Evolutionary conservation across 108 stramenopile genomes (phyloP).

Genomic region (Skeletonema marinoi): DNA sequence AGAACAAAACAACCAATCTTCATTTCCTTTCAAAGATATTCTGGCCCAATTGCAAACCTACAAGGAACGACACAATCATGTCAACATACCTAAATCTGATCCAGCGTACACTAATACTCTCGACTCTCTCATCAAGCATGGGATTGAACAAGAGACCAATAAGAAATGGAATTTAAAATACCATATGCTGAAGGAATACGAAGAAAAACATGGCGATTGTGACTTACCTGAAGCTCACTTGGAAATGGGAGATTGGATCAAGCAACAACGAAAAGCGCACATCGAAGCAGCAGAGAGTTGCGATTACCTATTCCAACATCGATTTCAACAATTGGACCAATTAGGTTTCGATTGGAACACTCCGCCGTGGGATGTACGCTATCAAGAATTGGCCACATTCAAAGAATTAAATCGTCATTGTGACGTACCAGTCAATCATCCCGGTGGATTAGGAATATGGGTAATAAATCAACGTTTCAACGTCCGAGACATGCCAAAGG

Average conservation of each 20-base stretch:
- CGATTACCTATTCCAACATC: constrained; percentile 4
- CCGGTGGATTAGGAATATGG: constrained; percentile 43
- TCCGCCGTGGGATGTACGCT: constrained; percentile 41
- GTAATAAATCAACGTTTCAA: constrained; percentile 48
- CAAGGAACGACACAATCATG: constrained; percentile 9
- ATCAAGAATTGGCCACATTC: constrained; percentile 32
- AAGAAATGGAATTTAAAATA: constrained; percentile 17
- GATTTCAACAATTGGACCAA: constrained; percentile 31
- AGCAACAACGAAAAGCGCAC: constrained; percentile 21
- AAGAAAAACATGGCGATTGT: constrained; percentile 43
- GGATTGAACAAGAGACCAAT: constrained; percentile 12
- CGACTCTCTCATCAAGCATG: constrained; percentile 12
- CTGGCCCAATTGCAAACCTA: constrained; percentile 7
- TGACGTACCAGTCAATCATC: constrained; percentile 11
- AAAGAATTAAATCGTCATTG: constrained; percentile 20
- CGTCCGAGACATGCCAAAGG: constrained; percentile 36
- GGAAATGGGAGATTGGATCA: constrained; percentile 35
- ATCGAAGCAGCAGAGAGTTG: not conserved
- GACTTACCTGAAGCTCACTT: constrained; percentile 36
- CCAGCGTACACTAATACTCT: constrained; percentile 13
- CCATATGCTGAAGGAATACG: constrained; percentile 26
- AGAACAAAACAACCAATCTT: no score
- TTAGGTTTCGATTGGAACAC: constrained; percentile 42
- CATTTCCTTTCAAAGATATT: constrained; percentile 14
- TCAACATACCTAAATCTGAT: constrained; percentile 1